These are phyloP conservation scores for Penicillium simplicissimum DNA, from an alignment of 495 filamentous ascomycete species.

Conservation along the genomic window DNA sequence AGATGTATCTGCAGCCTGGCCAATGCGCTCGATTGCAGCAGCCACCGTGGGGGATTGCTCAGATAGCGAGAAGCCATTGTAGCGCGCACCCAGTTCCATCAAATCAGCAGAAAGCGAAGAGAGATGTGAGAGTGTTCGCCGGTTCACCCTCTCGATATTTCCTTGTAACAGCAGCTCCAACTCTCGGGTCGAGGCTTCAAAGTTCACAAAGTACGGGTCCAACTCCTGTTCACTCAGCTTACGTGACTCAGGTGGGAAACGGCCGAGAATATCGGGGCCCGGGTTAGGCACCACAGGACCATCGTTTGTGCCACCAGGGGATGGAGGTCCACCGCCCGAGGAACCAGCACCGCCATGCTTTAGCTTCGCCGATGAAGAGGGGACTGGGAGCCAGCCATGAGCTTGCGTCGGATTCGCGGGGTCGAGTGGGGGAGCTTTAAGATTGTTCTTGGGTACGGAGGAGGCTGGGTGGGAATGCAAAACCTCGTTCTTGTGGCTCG, in stretches of 20 bases:
- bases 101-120: slow-evolving; percentile 82
- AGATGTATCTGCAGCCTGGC: slow-evolving; percentile 92
- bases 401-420: slow-evolving; percentile 87
- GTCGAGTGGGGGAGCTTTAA: slow-evolving; percentile 91
- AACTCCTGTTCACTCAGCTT: slow-evolving; percentile 83
- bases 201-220: slow-evolving; percentile 92
- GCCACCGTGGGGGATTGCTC: slow-evolving; percentile 85
- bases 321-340: slow-evolving; percentile 52
- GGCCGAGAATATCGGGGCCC: slow-evolving; percentile 65
- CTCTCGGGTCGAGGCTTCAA: slow-evolving; percentile 84
- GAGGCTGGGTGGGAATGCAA: slow-evolving; percentile 84
- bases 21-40: slow-evolving; percentile 91
- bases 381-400: slow-evolving; percentile 84
- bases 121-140: slow-evolving; percentile 81
- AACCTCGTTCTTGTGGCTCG: slow-evolving; percentile 72
- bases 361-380: slow-evolving; percentile 80
- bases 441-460: slow-evolving; percentile 87
- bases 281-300: slow-evolving; percentile 52
- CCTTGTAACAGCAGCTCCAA: slow-evolving; percentile 84
- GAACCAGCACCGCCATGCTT: slow-evolving; percentile 48
- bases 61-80: slow-evolving; percentile 95
- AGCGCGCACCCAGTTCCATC: slow-evolving; percentile 86
- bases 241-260: slow-evolving; percentile 79
- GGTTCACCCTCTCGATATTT: slow-evolving; percentile 93
- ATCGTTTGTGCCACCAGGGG: slow-evolving; percentile 50